A percentile compares a stretch with the other conserved stretches of the same genome.
These are phyloP conservation scores for Aspergillus carlsbadensis DNA, from an alignment of 495 filamentous ascomycete species.

Conservation along the genomic window DNA sequence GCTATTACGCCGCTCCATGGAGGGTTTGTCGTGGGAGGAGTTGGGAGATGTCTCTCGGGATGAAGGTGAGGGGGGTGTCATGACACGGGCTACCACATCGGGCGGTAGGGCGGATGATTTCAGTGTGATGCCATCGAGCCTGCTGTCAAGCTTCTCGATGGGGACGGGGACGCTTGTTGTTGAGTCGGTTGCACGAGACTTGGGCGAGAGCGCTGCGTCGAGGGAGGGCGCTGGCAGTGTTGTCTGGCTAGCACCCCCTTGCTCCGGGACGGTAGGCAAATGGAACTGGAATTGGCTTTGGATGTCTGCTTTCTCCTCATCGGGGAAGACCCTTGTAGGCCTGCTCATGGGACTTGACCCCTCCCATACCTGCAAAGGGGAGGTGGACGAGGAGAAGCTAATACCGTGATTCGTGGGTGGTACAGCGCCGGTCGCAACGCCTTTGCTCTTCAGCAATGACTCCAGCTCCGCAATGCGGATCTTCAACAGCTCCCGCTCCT, in stretches of 20 bases:
- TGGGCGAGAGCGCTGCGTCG: conserved; percentile 44
- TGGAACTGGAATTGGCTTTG: conserved; percentile 13
- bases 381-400: background rate
- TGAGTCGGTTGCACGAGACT: conserved; percentile 27
- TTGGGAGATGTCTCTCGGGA: conserved; percentile 31
- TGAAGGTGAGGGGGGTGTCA: conserved; percentile 44
- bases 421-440: conserved; percentile 13
- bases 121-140: conserved; percentile 47
- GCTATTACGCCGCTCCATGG: conserved; percentile 34
- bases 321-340: conserved; percentile 45
- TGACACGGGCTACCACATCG: conserved; percentile 42
- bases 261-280: conserved; percentile 25
- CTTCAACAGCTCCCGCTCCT: conserved; percentile 38
- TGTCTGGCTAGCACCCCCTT: conserved; percentile 19
- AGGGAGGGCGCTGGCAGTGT: conserved; percentile 30
- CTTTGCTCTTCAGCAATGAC: conserved; percentile 23
- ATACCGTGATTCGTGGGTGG: conserved; percentile 5
- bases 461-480: conserved; percentile 43
- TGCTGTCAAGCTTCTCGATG: conserved; percentile 49
- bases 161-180: conserved; percentile 34
- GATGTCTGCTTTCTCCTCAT: conserved; percentile 28
- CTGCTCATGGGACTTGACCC: conserved; percentile 38
- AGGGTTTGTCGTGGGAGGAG: conserved; percentile 22
- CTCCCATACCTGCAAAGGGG: conserved; percentile 41
- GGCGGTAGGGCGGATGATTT: conserved; percentile 47